A percentile compares a stretch with the other conserved stretches of the same genome.
These are phyloP conservation scores for Phytophthora sp. DNA, from an alignment of 352 stramenopile genomes.

Conservation along the genomic window DNA sequence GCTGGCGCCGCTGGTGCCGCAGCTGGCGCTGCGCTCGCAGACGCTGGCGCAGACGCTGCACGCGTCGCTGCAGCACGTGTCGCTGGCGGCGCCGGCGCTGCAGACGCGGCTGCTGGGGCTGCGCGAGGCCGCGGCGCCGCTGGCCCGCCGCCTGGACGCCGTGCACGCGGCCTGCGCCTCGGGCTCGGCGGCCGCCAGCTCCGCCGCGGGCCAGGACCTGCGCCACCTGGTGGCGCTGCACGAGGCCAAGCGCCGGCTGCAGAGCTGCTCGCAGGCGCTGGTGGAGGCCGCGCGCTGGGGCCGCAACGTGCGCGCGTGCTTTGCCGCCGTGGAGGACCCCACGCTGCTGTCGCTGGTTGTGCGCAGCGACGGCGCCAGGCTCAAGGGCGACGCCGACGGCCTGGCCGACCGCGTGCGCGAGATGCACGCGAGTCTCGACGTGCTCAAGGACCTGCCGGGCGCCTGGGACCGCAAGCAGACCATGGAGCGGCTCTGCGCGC, in stretches of 20 bases:
- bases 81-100: slow-evolving; percentile 48
- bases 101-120: slow-evolving; percentile 62
- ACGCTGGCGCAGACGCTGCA: slow-evolving; percentile 63
- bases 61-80: slow-evolving; percentile 64
- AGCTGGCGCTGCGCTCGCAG: slow-evolving; percentile 69
- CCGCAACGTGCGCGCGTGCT: slow-evolving; percentile 65
- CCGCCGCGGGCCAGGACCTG: slow-evolving; percentile 35
- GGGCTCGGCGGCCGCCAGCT: neutral
- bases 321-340: slow-evolving; percentile 50
- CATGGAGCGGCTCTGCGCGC: slow-evolving; percentile 52
- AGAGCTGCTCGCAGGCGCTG: slow-evolving; percentile 71
- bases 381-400: slow-evolving; percentile 7
- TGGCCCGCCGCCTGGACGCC: slow-evolving; percentile 49
- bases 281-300: slow-evolving; percentile 72
- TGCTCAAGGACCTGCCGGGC: slow-evolving; percentile 68
- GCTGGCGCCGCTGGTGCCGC: slow-evolving; percentile 53
- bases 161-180: slow-evolving; percentile 38
- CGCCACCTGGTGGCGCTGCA: slow-evolving; percentile 69
- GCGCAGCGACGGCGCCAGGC: slow-evolving; percentile 2
- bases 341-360: slow-evolving; percentile 20
- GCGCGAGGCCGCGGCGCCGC: slow-evolving; percentile 46
- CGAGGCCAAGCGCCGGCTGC: slow-evolving; percentile 67
- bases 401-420: slow-evolving; percentile 60
- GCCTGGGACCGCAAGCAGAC: slow-evolving; percentile 59
- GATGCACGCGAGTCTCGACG: slow-evolving; percentile 68